A percentile compares a stretch with the other conserved stretches of the same genome.
These are phyloP conservation scores for Salix dunnii DNA, from an alignment of 345 rosid species.

Conservation along the genomic window DNA sequence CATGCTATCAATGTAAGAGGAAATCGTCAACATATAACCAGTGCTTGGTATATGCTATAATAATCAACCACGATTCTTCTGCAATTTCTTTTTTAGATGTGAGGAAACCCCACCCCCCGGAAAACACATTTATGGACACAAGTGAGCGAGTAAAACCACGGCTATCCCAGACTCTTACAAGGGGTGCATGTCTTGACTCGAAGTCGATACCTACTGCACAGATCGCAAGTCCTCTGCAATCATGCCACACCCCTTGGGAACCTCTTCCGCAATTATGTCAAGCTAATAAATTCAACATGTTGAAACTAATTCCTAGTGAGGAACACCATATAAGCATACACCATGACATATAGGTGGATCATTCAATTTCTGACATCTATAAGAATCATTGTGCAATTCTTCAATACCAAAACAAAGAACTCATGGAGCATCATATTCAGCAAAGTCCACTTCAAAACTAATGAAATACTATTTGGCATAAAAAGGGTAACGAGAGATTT, in stretches of 20 bases:
- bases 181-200: too few relatives aligned
- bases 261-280: neutral
- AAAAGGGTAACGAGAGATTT: neutral
- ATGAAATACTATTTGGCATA: neutral
- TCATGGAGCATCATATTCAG: neutral
- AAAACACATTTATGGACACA: too few relatives aligned
- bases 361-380: neutral
- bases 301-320: neutral
- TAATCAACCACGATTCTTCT: neutral
- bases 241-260: too few relatives aligned
- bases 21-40: neutral
- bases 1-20: neutral
- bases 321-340: neutral
- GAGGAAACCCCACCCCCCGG: too few relatives aligned
- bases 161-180: too few relatives aligned
- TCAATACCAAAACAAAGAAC: neutral
- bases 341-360: neutral
- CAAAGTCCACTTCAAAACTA: neutral
- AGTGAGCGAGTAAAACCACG: too few relatives aligned
- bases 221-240: too few relatives aligned
- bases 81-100: neutral
- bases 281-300: neutral
- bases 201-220: too few relatives aligned
- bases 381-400: neutral
- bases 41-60: neutral